Base-by-base conservation (phyloP, 2,329 filamentous ascomycete genomes). In the Paramyrothecium roridum region DNA sequence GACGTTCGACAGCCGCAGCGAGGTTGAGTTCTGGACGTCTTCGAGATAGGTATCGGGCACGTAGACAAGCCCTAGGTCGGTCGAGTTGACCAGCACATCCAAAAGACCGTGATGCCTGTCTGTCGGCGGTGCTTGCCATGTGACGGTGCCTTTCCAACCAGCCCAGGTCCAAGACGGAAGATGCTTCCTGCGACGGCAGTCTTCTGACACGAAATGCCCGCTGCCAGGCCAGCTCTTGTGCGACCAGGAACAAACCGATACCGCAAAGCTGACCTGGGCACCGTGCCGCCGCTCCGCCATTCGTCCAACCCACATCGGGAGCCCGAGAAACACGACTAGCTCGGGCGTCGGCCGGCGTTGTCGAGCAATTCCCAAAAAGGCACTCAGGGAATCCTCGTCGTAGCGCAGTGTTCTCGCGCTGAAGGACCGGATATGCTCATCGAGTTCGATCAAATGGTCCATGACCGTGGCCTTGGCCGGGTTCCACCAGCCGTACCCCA, bases 91-190 rank as follows among this genome's bases (percentile, higher is more conserved):
- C 3, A 56, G 34, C 33, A 54, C 45, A 2, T 22, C 40, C 54
- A 54, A 54, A 12, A 56, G 49, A 26, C 50, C 51, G n/a, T 48
- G 47, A 19, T 56, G 52, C 48, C 47, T 52, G n/a, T 56, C 54
- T 10, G 54, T 54, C 3, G 54, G 54, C n/a, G 54, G 54, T 19
- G 54, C 54, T 7, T 52, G 52, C 54, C 54, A 56, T 8, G 54
- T 54, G 11, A 54, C 52, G 8, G 54, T 56, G 8, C 54, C 54
- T 21, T 50, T 46, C 54, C 54, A 56, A 7, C 54, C 54, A 16
- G 54, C 54, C 54, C 52, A 56, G 13, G 54, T 56, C 54, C 54
- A 56, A 4, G 54, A 56, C 19, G 54, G 52, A 3, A 56, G 40
- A 30, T 56, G 54, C 2, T 23, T 40, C 37, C 54, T 45, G 47